Percentiles rank a stretch among this genome's conserved stretches.
These are phyloP conservation scores for Microsporum audouinii DNA, from an alignment of 2,329 filamentous ascomycete genomes.

Conservation along the genomic window DNA sequence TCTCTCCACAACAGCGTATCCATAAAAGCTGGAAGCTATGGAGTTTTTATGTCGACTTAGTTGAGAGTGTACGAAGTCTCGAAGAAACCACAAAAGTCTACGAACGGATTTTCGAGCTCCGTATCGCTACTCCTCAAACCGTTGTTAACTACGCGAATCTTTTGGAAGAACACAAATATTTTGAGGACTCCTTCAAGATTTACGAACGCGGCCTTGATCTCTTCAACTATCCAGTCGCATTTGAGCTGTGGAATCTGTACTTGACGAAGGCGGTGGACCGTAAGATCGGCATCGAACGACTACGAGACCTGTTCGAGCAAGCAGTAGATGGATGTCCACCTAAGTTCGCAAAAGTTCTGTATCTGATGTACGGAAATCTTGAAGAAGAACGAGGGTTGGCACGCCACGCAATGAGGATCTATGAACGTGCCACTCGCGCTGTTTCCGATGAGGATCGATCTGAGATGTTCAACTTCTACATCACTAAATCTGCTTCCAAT, in stretches of 20 bases:
- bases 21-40: constrained; percentile 99
- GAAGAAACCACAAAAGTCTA: constrained; percentile 92
- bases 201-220: constrained; percentile 93
- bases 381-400: constrained; percentile 93
- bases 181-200: constrained; percentile 94
- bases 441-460: constrained; percentile 89
- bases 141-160: constrained; percentile 98
- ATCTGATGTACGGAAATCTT: constrained; percentile 95
- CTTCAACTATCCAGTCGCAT: constrained; percentile 97
- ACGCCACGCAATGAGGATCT: constrained; percentile 96
- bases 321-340: constrained; percentile 88
- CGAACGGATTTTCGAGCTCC: constrained; percentile 93
- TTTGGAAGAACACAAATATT: constrained; percentile 87
- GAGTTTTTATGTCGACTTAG: constrained; percentile 98
- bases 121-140: constrained; percentile 94
- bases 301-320: constrained; percentile 94
- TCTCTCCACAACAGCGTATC: constrained; percentile 88
- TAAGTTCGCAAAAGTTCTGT: constrained; percentile 90
- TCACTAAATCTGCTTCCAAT: constrained; percentile 95
- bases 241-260: constrained; percentile 97
- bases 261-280: constrained; percentile 94
- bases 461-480: constrained; percentile 99
- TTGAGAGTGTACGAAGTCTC: constrained; percentile 82
- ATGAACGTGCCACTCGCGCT: constrained; percentile 88
- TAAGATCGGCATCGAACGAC: constrained; percentile 85